Base-by-base conservation (phyloP, 1,284 basidiomycete genomes). In the Malassezia obtusa region DNA sequence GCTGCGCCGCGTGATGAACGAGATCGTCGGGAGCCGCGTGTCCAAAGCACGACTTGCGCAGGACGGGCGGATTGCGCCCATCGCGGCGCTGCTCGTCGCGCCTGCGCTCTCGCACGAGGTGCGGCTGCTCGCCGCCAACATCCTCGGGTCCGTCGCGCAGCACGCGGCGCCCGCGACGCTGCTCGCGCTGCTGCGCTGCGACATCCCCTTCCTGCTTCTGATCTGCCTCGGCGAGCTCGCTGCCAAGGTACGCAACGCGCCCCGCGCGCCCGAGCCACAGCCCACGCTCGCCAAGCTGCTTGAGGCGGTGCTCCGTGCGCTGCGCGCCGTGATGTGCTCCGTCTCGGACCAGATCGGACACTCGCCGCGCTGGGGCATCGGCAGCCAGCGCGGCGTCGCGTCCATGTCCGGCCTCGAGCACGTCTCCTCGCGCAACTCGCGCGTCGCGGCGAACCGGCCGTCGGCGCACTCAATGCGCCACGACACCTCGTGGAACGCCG, bases 311-410 rank as follows among this genome's bases (percentile, higher is more conserved):
- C 40, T 71, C 4, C 48, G 68, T 7, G 63, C 67, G 6, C 54
- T 68, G 12, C 59, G 67, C 9, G 60, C 64, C 30, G 52, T 71
- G 14, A 36, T 69, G 6, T 50, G 64, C 32, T 60, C 68, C 2
- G 48, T 71, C n/a, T 58, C 67, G 0, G 60, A 65, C 28, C 63
- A 69, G 32, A 53, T 71, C 17, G 57, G 63, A 3, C 55, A 64
- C 19, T 63, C 61, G 36, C 58, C 63, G 10, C 53, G 66, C n/a
- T 66, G 62, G 60, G 65, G 67, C 14, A 58, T 64, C 32, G 68
- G 68, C n/a, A 58, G 57, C 1, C 65, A 63, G 25, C 63, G 61
- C 49, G 64, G 63, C 4, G 55, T 11, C n/a, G 36, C 45, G 7
- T 32, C 37, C 3, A 40, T 52, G 44, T 5, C 31, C 0, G 50